Percentiles rank a stretch among this genome's conserved stretches.
Conservation (phyloP, 2,329 filamentous ascomycete genomes). For the Microcyclospora tardicrescens region DNA sequence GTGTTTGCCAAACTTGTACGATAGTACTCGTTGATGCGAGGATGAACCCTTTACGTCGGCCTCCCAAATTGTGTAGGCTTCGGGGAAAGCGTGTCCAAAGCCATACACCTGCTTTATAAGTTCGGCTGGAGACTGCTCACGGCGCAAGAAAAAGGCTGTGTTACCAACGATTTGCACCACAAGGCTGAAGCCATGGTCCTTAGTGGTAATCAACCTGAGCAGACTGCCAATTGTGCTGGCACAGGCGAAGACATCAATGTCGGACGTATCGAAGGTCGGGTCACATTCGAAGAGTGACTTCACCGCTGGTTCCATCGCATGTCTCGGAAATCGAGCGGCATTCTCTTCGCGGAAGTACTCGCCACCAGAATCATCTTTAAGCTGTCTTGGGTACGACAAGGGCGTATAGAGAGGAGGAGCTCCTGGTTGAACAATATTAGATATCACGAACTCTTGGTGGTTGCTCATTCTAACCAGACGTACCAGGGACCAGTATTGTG, state of each 20-base stretch:
- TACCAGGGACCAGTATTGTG: conserved; percentile 36
- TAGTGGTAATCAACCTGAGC: conserved; percentile 39
- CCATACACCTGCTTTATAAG: conserved; percentile 43
- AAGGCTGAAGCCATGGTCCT: conserved; percentile 43
- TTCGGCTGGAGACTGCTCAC: conserved; percentile 48
- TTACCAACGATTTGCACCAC: conserved; percentile 42
- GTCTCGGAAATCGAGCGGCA: conserved; percentile 35
- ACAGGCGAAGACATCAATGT: conserved; percentile 47
- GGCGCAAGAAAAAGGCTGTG: conserved; percentile 50
- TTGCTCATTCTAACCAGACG: conserved; percentile 3
- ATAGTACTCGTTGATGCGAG: conserved; percentile 50
- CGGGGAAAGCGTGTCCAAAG: conserved; percentile 54
- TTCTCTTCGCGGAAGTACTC: conserved; percentile 44
- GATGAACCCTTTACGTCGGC: conserved; percentile 39
- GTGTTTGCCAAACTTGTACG: conserved; percentile 44
- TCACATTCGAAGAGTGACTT: conserved; percentile 29
- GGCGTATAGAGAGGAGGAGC: conserved; percentile 41
- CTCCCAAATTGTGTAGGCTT: conserved; percentile 53
- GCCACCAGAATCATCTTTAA: conserved; percentile 34
- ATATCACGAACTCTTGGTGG: background rate
- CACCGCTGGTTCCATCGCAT: conserved; percentile 41
- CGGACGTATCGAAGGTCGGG: conserved; percentile 21
- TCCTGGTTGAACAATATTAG: conserved; percentile 24
- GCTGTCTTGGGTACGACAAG: conserved; percentile 16
- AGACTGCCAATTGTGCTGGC: conserved; percentile 50